Base-by-base conservation (phyloP, 192 early-diverging fungal genomes). In the Umbelopsis vinacea region DNA sequence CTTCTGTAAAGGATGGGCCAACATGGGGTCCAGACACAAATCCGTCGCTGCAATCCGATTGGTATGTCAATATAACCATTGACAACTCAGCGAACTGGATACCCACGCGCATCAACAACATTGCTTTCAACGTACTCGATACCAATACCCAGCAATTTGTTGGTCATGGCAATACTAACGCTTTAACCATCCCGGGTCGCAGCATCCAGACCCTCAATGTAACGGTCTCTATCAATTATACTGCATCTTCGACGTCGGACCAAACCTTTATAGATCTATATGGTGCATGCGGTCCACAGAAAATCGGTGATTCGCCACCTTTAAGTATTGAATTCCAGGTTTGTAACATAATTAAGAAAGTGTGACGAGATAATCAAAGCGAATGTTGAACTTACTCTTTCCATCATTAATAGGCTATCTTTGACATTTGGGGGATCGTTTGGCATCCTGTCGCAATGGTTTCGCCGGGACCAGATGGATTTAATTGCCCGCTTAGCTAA, bases 51-150 rank as follows among this genome's bases (percentile, higher is more conserved):
- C 45, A 35, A 52, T 75, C 69, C 24, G 50, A 63, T 24, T 75
- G 74, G 74, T 40, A 33, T 43, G 55, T 75, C 22, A 75, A 75
- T 53, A 75, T 75, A 19, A 70, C 74, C 17, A 63, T 66, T 21
- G 74, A 70, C 26, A 75, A 75, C 52, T 45, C 74, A 2, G 69
- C 22, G 7, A 75, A 75, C 46, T 75, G 74, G 74, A 50, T 75
- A 14, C 74, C 74, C 10, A 75, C 69, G 22, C 68, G 74, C 40
- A 52, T 75, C 40, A 66, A 46, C 15, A 53, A 60, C 35, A 52
- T 70, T 66, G 54, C 43, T 45, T 48, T 75, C 22, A 67, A 11
- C 24, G 40, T 75, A 12, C 21, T 75, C 4, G 74, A 75, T 45
- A 47, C 55, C n/a, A 52, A 22, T 40, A 70, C 74, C 3, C 45